phyloP scores from a whole-genome alignment of 257 asterid genomes.

The Fraxinus americana region DNA sequence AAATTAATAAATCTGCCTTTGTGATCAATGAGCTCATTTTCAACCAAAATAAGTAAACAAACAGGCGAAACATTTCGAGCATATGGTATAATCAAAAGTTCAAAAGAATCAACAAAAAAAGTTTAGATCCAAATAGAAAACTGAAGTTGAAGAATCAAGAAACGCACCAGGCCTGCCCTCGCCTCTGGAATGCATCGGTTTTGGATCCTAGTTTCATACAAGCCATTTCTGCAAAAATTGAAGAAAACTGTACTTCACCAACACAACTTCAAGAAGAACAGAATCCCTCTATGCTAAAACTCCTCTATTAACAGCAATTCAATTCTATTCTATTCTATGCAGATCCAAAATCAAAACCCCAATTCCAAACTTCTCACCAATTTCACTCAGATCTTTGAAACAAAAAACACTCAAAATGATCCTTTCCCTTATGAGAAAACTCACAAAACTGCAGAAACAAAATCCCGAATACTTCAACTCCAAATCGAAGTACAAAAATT shows the following conservation, averaged over 20 bases:
- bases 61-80: neutral
- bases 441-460: constrained; percentile 20
- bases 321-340: constrained; percentile 18
- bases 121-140: constrained; percentile 1
- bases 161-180: constrained; percentile 89
- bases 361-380: constrained; percentile 22
- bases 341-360: constrained; percentile 21
- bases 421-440: neutral
- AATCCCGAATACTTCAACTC: constrained; percentile 22
- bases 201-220: constrained; percentile 98
- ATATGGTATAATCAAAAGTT: neutral
- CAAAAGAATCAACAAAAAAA: neutral
- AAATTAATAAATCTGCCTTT: neutral
- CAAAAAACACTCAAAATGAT: constrained; percentile 10
- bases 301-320: constrained; percentile 15
- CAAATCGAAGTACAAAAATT: constrained; percentile 8
- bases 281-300: constrained; percentile 1
- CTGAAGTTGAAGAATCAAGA: constrained; percentile 14
- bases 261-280: constrained; percentile 6
- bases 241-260: neutral
- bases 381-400: constrained; percentile 28
- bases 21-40: neutral
- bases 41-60: neutral
- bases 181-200: constrained; percentile 83
- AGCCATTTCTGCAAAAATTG: constrained; percentile 57